A percentile compares a stretch with the other conserved stretches of the same genome.
phyloP scores from a whole-genome alignment of 2,329 filamentous ascomycete genomes.

The Ceratocystis harringtonii region DNA sequence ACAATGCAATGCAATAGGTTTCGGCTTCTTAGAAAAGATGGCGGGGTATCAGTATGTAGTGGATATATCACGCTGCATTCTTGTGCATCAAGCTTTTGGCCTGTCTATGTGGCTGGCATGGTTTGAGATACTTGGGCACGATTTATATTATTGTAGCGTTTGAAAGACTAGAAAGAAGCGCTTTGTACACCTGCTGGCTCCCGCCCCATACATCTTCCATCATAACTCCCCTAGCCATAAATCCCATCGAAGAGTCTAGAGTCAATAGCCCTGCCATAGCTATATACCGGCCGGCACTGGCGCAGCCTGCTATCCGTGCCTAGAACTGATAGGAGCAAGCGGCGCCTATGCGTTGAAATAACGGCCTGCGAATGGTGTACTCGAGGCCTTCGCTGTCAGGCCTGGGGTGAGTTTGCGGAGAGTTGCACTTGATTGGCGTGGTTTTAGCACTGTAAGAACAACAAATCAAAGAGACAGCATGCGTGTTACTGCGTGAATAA shows the following conservation, averaged over 20 bases:
- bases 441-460: constrained; percentile 21
- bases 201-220: not conserved
- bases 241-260: constrained; percentile 20
- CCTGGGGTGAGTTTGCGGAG: constrained; percentile 21
- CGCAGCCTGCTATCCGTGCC: constrained; percentile 23
- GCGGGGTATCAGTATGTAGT: not conserved
- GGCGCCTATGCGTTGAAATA: constrained; percentile 25
- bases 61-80: not conserved
- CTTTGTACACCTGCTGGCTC: not conserved
- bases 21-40: not conserved
- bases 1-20: not conserved
- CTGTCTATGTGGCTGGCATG: not conserved
- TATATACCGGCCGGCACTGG: constrained; percentile 19
- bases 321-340: constrained; percentile 23
- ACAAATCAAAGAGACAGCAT: not conserved
- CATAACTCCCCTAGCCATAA: constrained; percentile 8
- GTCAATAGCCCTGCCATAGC: constrained; percentile 19
- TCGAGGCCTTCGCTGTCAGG: constrained; percentile 17
- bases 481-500: not conserved
- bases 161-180: constrained; percentile 6
- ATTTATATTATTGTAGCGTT: not conserved
- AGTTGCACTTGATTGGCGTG: constrained; percentile 19
- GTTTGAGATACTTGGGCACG: not conserved
- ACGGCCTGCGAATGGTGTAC: constrained; percentile 21
- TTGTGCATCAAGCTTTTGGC: not conserved